Base-by-base conservation (phyloP, 176 grass and related monocot genomes). In the Avena insularis region DNA sequence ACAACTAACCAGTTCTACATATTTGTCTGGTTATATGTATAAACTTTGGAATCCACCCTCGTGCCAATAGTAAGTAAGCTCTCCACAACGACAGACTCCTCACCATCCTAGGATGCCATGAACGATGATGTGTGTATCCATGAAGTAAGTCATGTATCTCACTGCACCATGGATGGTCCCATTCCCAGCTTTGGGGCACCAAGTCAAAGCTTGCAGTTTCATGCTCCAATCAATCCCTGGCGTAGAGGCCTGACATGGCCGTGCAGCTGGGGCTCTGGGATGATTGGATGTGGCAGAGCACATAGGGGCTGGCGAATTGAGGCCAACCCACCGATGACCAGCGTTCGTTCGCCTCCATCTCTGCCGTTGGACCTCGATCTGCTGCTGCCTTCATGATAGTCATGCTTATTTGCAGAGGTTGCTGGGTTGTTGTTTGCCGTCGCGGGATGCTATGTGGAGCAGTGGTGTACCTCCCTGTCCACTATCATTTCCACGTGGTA, bases 1-100 rank as follows among this genome's bases (percentile, higher is more conserved):
- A 75, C 46, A 75, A 16, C 8, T 16, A 75, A 75, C 46, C n/a
- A 12, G 23, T 51, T 12, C 45, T 15, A 75, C 71, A 49, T 75
- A 50, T 74, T 73, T 75, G 46, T 75, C n/a, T 50, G n/a, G 5
- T 50, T 50, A 43, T 47, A 75, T 51, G 71, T 49, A 74, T 74
- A 50, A 74, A 74, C 71, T 7, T 5, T 74, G 45, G 71, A 74
- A 50, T 48, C 71, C n/a, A 12, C 14, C 43, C 45, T 49, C 11
- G 14, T 74, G 6, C 46, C 71, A 74, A 50, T 74, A 74, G 71
- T 50, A 48, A 3, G 45, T 74, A 48, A 45, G 17, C 1, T 17
- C 38, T 71, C 20, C 20, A 71, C 45, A 40, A 12, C 0, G 38
- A 71, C 17, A 4, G n/a, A 36, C 9, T 71, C 68, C 9, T 71